phyloP scores from a whole-genome alignment of 805 yeast species.

The Yarrowia sp. region DNA sequence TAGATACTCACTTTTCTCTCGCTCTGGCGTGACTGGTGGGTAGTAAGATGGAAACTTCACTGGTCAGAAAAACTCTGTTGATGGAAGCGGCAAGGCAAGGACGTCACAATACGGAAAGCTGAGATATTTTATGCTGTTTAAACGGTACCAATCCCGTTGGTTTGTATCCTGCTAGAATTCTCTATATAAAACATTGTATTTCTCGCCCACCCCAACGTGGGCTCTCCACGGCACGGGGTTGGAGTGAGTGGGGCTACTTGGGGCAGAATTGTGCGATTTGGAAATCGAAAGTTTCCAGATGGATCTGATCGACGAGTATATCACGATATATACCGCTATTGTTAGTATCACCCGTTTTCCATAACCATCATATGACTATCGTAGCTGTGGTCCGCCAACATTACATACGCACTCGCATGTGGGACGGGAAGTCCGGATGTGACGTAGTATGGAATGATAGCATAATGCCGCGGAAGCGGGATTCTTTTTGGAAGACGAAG shows the following conservation, averaged over 20 bases:
- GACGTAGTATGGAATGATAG: neutral
- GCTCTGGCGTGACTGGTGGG: conserved; percentile 26
- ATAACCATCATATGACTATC: neutral
- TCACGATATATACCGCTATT: neutral
- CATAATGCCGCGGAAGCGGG: conserved; percentile 3
- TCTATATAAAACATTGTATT: neutral
- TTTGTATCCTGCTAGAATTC: neutral
- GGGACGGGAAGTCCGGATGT: conserved; percentile 13
- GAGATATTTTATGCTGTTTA: conserved; percentile 9
- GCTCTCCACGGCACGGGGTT: neutral
- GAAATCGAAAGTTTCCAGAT: neutral
- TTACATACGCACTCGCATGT: conserved; percentile 2
- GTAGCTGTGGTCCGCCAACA: neutral
- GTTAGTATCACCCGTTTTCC: neutral
- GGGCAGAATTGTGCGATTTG: neutral
- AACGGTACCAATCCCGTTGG: neutral
- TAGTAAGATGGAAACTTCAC: conserved; percentile 23
- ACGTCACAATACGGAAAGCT: conserved; percentile 16
- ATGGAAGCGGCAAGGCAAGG: conserved; percentile 16
- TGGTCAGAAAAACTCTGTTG: conserved; percentile 24
- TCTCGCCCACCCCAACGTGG: neutral
- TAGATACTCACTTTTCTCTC: conserved; percentile 23
- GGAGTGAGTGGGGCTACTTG: neutral
- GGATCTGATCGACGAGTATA: neutral
- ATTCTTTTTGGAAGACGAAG: no score